Base-by-base conservation (phyloP, 352 stramenopile genomes). In the Peronospora belbahrii region DNA sequence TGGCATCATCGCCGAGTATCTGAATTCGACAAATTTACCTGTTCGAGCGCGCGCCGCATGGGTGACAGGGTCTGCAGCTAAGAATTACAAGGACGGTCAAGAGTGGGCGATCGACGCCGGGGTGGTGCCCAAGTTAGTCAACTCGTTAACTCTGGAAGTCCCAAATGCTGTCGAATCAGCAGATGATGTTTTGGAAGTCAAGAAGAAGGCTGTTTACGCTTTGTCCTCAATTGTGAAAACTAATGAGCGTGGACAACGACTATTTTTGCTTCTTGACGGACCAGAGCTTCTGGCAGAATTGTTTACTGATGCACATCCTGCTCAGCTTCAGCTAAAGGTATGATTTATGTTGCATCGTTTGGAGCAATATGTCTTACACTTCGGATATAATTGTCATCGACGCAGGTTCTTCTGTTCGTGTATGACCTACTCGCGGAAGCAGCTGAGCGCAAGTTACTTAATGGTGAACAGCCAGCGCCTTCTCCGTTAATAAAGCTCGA, bases 81-180 rank as follows among this genome's bases (percentile, higher is more conserved):
- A 93, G 58, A 88, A 89, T 59, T 93, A 87, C 59, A 69, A 78
- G 27, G 78, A 93, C 32, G 81, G 73, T 0, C 79, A 93, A 47
- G 65, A 82, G 31, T 93, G 78, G 81, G 74, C 75, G 18, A 86
- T 90, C 34, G 73, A 85, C 43, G 69, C 75, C 2, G 81, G 81
- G 13, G 69, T 67, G 13, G 48, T 93, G n/a, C 81, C 81, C 0
- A 81, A 79, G 33, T 52, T 90, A 20, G 35, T 93, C 8, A 50
- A 74, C 5, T 78, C 77, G 9, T 51, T 93, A 14, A 47, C 44
- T 2, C 37, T 89, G n/a, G 42, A 70, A 14, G 30, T 71, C 3
- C 37, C 32, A 0, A 63, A 28, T n/a, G 35, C 2, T 9, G 23
- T 53, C 11, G 33, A 52, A 42, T 24, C 46, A 19, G 60, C 49